Evolutionary conservation across 345 rosid species (phyloP).

Genomic region (Odontarrhena argentea): DNA sequence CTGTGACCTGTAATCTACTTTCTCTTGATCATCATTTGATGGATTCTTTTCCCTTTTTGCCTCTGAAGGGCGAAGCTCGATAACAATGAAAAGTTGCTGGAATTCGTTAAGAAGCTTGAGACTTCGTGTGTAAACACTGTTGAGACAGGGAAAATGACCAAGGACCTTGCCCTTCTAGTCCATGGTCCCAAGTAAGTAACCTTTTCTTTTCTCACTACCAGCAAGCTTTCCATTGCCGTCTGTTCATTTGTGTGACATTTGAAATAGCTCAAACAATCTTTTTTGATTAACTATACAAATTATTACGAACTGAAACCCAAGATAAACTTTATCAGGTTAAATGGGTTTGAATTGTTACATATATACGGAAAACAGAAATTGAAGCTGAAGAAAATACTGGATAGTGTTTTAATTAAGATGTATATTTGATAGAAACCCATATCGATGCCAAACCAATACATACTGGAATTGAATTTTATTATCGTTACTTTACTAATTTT

Average conservation of each 20-base stretch:
- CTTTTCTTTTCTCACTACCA: constrained; percentile 18
- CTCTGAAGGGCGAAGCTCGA: constrained; percentile 83
- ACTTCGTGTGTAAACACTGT: constrained; percentile 80
- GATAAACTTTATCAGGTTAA: not conserved
- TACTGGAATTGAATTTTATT: not conserved
- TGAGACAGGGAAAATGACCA: constrained; percentile 91
- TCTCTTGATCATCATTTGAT: constrained; percentile 8
- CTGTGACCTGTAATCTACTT: constrained; percentile 5
- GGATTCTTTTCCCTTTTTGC: not conserved
- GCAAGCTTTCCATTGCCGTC: constrained; percentile 18
- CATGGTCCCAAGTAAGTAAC: constrained; percentile 80
- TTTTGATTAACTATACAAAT: not conserved
- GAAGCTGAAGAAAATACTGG: not conserved
- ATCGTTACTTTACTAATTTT: not conserved
- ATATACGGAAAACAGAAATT: too few relatives aligned
- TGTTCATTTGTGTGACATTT: constrained; percentile 15
- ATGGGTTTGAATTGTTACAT: too few relatives aligned
- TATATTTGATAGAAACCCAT: constrained; percentile 2
- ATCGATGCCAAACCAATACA: not conserved
- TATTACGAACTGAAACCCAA: not conserved
- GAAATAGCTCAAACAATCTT: not conserved
- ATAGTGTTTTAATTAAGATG: not conserved
- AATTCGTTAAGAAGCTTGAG: constrained; percentile 85
- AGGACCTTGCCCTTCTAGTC: constrained; percentile 85
- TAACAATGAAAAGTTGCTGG: constrained; percentile 64